Base-by-base conservation (phyloP, 345 rosid species). In the Populus davidiana region DNA sequence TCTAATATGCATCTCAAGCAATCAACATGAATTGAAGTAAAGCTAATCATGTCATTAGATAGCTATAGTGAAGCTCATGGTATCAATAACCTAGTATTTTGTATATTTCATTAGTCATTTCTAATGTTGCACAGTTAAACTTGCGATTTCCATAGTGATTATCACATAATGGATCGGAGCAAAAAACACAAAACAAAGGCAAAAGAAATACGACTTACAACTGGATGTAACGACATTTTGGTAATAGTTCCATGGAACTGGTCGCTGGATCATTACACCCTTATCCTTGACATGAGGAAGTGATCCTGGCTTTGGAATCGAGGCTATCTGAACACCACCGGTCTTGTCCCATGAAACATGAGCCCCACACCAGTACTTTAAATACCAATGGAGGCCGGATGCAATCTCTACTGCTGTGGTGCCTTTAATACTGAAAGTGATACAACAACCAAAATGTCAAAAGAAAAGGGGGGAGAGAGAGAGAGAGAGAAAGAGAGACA, bases 321-420 rank as follows among this genome's bases (percentile, higher is more conserved):
- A 87, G 56, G 87, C 92, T 73, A 89, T 82, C 84, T 95, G 99
- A 73, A 81, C 72, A 61, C 98, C 98, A 76, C 98, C 99, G 71
- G 98, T 93, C 85, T 91, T 95, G 81, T 89, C 92, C 99, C 99
- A 93, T 63, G 98, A 95, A 80, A 95, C 81, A 88, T 95, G 98
- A 86, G 91, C 98, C 59, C 89, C 89, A 78, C 98, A 93, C 84
- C 85, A 85, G 77, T 93, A 91, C 82, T 95, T 95, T 79, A 95
- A 70, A 76, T 91, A 93, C 99, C 98, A 95, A 73, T 95, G 98
- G 59, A 95, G 89, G 47, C 99, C 99, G 47, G 98, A 91, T 76
- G 87, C 90, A 78, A 95, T 82, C 82, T 93, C 99, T 70, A 95
- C 96, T 71, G 89, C 97, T 31, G 96, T 88, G 71, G 94, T 90